These are phyloP conservation scores for Orychophragmus violaceus DNA, from an alignment of 345 rosid genomes.

Conservation along the genomic window DNA sequence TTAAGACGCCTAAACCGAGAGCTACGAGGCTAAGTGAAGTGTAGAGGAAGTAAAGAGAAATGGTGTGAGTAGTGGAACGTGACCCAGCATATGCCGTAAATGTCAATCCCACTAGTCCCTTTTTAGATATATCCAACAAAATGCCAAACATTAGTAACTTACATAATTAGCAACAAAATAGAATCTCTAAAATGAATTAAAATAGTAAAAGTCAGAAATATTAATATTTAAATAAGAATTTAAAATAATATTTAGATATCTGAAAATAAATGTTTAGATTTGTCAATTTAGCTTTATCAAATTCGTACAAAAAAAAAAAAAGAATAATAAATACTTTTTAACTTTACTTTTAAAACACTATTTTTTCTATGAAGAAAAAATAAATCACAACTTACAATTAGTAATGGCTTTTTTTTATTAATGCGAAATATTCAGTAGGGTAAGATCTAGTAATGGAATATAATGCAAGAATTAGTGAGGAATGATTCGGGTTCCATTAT, in stretches of 20 bases:
- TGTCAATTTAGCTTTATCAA: too few relatives aligned
- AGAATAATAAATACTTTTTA: too few relatives aligned
- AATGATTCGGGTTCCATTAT: constrained; percentile 26
- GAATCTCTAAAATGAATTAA: background rate
- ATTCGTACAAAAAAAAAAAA: too few relatives aligned
- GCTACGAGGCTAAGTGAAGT: constrained; percentile 72
- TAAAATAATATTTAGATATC: too few relatives aligned
- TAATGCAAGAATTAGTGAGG: constrained; percentile 8
- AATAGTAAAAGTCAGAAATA: background rate
- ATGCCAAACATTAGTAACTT: constrained; percentile 13
- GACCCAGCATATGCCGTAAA: constrained; percentile 61
- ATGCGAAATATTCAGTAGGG: background rate
- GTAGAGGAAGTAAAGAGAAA: constrained; percentile 52
- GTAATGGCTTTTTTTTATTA: background rate
- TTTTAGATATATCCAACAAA: background rate
- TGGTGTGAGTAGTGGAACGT: constrained; percentile 36
- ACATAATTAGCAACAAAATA: background rate
- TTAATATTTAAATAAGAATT: background rate
- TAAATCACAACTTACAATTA: background rate
- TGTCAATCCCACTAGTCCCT: constrained; percentile 86
- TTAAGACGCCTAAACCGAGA: constrained; percentile 74
- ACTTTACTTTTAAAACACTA: too few relatives aligned
- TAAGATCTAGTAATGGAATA: constrained; percentile 1
- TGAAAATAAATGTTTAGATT: too few relatives aligned
- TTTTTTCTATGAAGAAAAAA: background rate